Base-by-base conservation (phyloP, 2,329 filamentous ascomycete genomes). In the Coniella vitis region DNA sequence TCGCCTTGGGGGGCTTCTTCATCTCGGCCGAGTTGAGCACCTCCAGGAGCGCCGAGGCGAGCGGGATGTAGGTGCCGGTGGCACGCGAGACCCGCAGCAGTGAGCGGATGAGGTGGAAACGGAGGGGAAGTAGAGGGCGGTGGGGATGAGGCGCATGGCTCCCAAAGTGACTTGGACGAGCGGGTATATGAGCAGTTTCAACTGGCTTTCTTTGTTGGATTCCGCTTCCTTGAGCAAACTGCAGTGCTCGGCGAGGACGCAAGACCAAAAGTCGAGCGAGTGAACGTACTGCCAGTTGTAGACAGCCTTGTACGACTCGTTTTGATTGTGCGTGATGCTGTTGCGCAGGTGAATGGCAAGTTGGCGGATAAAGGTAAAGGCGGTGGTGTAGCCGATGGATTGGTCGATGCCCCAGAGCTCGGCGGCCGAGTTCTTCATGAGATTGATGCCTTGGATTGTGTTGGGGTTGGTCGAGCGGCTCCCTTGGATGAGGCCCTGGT, bases 261-360 rank as follows among this genome's bases (percentile, higher is more conserved):
- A 85, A 4, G 91, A 96, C 93, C 93, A 98, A 68, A 98, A 98
- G 70, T 98, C 94, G 41, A 98, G 81, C 7, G 90, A 95, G 76
- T 98, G 93, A 17, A 93, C 84, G 68, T 95, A 98, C 71, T 98
- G 94, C 93, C 93, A 98, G 72, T 98, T 98, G 79, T 98, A 98
- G 57, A 98, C 84, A 46, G 86, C 84, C 69, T 94, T 95, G 78
- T 94, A 97, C 4, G 89, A 87, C 60, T 96, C 90, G 66, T 97
- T 96, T 59, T 90, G 87, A 70, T 95, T 95, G 72, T 97, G 89
- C 53, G 90, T 94, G 65, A 98, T 97, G 73, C 89, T 95, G 67
- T 84, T 87, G 57, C 93, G 86, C 41, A 98, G 78, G 65, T 98
- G 94, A 59, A 98, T 91, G 46, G 93, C 94, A n/a, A 97, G 79